Evolutionary conservation across 805 yeast species (phyloP).

Genomic region (Barnettozyma botsteinii): DNA sequence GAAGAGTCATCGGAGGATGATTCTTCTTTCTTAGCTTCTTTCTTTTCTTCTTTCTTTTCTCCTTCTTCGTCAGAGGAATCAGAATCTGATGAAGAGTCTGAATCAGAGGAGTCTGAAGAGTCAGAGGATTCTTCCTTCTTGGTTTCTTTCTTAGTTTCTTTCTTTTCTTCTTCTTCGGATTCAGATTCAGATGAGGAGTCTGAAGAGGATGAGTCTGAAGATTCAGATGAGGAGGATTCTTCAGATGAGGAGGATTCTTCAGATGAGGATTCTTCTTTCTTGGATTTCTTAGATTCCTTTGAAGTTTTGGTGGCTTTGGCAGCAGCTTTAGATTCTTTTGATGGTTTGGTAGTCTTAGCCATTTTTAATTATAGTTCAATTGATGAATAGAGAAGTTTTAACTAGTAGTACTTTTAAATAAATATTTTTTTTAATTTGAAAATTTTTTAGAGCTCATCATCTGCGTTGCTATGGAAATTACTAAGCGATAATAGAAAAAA

Average conservation of each 20-base stretch:
- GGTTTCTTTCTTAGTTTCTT: conserved; percentile 9
- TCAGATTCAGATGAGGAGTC: conserved; percentile 15
- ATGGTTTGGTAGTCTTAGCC: conserved; percentile 20
- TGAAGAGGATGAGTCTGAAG: conserved; percentile 22
- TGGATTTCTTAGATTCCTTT: conserved; percentile 15
- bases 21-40: conserved; percentile 9
- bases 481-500: not conserved
- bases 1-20: conserved; percentile 8
- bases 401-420: not conserved
- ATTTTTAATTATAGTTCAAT: conserved; percentile 8
- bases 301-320: conserved; percentile 23
- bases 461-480: not conserved
- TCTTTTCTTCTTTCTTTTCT: conserved; percentile 8
- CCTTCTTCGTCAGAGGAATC: conserved; percentile 14
- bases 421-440: not conserved
- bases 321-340: conserved; percentile 18
- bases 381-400: not conserved
- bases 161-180: not conserved
- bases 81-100: conserved; percentile 24
- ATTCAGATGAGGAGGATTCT: conserved; percentile 6
- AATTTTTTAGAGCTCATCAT: not conserved
- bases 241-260: conserved; percentile 14
- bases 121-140: conserved; percentile 7
- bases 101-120: conserved; percentile 19
- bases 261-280: conserved; percentile 25